Base-by-base conservation (phyloP, 192 early-diverging fungal genomes). In the Phlyctochytrium planicorne region DNA sequence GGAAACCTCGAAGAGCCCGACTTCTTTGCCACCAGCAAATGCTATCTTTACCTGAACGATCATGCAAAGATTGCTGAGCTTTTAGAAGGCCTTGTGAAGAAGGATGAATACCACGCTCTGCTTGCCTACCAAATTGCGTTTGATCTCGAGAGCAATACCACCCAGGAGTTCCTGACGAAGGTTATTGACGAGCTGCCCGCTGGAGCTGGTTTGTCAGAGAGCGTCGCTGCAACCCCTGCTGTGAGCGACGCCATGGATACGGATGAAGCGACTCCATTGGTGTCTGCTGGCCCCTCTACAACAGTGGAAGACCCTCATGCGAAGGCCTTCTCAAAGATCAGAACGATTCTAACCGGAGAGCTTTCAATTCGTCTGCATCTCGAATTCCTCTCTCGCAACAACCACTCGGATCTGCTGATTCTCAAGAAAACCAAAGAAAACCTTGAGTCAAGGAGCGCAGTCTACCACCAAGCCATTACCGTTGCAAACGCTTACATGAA, bases 401-500 rank as follows among this genome's bases (percentile, higher is more conserved):
- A 98, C 82, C 87, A 94, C 66, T 93, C 95, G 1, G 97, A 99
- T 80, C 79, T 99, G 67, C 73, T 93, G 69, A 98, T 98, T 67
- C 81, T 99, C 12, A 97, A 99, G 73, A 91, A 88, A 62, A 94
- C 94, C 23, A 93, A 93, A 76, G 89, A 91, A 60, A 86, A 91
- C 12, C 76, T 98, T 30, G 97, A 98, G 69, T 89, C 93, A 16
- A 85, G 94, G 34, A 89, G 88, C 65, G 96, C 96, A 3, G 86
- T 97, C 12, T 95, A 91, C 62, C 96, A 99, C 82, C 92, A 90
- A 60, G 95, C 96, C 3, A 87, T 98, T 20, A 94, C 95, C 0
- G 93, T 98, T 75, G 89, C 96, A 30, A 99, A 99, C 65, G 95
- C 96, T 0, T 97, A 95, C 68, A 96, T 96, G 94, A 91, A 97